Evolutionary conservation across 306 rosid genomes (phyloP).

Genomic region (Geum urbanum): DNA sequence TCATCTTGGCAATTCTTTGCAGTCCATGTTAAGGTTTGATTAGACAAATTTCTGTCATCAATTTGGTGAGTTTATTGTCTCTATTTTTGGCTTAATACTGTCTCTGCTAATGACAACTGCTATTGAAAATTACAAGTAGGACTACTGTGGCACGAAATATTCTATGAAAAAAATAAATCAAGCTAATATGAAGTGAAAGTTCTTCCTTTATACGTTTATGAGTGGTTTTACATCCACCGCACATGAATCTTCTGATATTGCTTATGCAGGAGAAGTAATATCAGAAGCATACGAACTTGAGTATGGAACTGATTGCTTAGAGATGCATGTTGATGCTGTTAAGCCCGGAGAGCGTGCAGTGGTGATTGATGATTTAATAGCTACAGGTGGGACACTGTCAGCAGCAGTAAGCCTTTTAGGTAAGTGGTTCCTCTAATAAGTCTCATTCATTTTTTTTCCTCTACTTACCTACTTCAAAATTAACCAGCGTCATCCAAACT

Average conservation of each 20-base stretch:
- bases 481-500: slow-evolving; percentile 10
- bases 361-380: slow-evolving; percentile 85
- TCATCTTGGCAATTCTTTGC: background rate
- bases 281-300: slow-evolving; percentile 79
- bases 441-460: slow-evolving; percentile 10
- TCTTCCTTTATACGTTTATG: background rate
- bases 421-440: slow-evolving; percentile 24
- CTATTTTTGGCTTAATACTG: background rate
- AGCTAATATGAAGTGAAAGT: background rate
- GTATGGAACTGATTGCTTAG: slow-evolving; percentile 84
- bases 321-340: slow-evolving; percentile 87
- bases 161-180: background rate
- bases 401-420: slow-evolving; percentile 91
- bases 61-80: no score
- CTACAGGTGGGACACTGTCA: slow-evolving; percentile 92
- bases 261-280: slow-evolving; percentile 65
- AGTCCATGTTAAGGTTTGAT: no score
- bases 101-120: background rate
- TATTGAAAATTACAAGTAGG: background rate
- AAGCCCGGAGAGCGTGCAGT: slow-evolving; percentile 75
- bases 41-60: no score
- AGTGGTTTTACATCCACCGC: background rate
- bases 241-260: slow-evolving; percentile 7
- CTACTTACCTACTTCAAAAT: background rate
- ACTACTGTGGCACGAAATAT: background rate